Conservation (phyloP, 2,329 filamentous ascomycete genomes). For the Sporothrix variecibatus region DNA sequence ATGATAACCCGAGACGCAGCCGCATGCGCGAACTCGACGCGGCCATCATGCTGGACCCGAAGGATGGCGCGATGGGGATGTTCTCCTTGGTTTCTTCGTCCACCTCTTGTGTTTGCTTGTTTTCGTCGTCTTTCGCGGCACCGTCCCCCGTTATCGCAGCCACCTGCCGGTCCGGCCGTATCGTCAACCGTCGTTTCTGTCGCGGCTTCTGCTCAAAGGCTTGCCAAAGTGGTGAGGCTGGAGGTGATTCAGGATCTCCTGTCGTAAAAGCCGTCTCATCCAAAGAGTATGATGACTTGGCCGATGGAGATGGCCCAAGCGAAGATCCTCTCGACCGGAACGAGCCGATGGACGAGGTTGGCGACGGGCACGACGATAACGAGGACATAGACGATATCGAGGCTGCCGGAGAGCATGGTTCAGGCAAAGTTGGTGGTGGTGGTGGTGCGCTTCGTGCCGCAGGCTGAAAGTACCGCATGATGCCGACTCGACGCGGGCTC, state of each 20-base stretch:
- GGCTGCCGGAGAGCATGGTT: not conserved
- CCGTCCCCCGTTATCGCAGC: not conserved
- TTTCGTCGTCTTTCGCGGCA: not conserved
- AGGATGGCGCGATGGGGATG: not conserved
- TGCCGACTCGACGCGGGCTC: slow-evolving; percentile 24
- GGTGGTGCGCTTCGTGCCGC: slow-evolving; percentile 12
- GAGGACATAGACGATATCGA: slow-evolving; percentile 23
- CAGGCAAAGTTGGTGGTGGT: not conserved
- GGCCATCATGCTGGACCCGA: not conserved
- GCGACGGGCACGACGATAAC: slow-evolving; percentile 10
- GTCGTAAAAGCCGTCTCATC: not conserved
- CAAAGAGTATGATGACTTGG: not conserved
- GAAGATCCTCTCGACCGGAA: not conserved
- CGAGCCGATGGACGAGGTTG: slow-evolving; percentile 22
- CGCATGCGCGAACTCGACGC: slow-evolving; percentile 26
- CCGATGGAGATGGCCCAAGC: not conserved
- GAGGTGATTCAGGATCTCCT: not conserved
- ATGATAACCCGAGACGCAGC: slow-evolving; percentile 14
- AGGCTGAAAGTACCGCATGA: slow-evolving; percentile 32
- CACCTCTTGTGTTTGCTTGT: not conserved
- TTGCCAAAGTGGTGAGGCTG: not conserved
- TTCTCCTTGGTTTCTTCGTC: not conserved
- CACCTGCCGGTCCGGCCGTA: slow-evolving; percentile 26
- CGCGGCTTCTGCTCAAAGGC: slow-evolving; percentile 7
- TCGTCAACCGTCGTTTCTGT: slow-evolving; percentile 30